Percentiles rank a stretch among this genome's conserved stretches.
Evolutionary conservation across 2,329 filamentous ascomycete species (phyloP).

Genomic region (Thielaviopsis euricoi): DNA sequence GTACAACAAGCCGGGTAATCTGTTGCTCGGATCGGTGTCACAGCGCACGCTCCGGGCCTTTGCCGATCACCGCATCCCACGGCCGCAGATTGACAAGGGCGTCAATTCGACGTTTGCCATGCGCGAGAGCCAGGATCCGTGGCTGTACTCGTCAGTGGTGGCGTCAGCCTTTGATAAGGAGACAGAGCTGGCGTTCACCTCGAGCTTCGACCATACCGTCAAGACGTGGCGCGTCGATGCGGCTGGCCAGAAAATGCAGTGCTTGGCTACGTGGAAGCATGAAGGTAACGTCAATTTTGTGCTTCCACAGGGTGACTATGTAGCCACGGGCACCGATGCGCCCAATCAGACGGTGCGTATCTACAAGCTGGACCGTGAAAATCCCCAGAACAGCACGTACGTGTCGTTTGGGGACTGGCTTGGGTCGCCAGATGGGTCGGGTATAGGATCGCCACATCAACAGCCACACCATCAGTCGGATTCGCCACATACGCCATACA

Average conservation of each 20-base stretch:
- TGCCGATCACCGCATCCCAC: slow-evolving; percentile 38
- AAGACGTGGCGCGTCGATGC: slow-evolving; percentile 36
- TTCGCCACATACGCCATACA: no score
- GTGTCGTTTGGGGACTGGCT: slow-evolving; percentile 17
- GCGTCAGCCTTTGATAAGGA: slow-evolving; percentile 37
- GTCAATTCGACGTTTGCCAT: slow-evolving; percentile 41
- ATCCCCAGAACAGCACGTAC: slow-evolving; percentile 23
- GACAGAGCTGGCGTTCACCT: slow-evolving; percentile 35
- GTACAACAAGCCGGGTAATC: slow-evolving; percentile 48
- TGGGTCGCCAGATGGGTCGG: neutral
- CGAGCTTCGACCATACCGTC: slow-evolving; percentile 44
- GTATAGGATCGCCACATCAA: no score
- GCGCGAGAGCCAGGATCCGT: slow-evolving; percentile 41
- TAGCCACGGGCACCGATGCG: slow-evolving; percentile 44
- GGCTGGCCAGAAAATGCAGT: slow-evolving; percentile 24
- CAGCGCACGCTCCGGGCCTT: slow-evolving; percentile 31
- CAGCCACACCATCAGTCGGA: no score
- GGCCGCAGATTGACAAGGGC: slow-evolving; percentile 34
- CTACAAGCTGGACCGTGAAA: slow-evolving; percentile 28
- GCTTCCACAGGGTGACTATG: slow-evolving; percentile 24
- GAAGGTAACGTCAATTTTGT: slow-evolving; percentile 47
- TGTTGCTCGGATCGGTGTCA: slow-evolving; percentile 35
- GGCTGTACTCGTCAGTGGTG: slow-evolving; percentile 48
- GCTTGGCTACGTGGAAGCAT: slow-evolving; percentile 35
- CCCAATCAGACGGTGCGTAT: slow-evolving; percentile 37